Conservation (phyloP, 2,329 filamentous ascomycete genomes). For the Cladosporium oxysporum region DNA sequence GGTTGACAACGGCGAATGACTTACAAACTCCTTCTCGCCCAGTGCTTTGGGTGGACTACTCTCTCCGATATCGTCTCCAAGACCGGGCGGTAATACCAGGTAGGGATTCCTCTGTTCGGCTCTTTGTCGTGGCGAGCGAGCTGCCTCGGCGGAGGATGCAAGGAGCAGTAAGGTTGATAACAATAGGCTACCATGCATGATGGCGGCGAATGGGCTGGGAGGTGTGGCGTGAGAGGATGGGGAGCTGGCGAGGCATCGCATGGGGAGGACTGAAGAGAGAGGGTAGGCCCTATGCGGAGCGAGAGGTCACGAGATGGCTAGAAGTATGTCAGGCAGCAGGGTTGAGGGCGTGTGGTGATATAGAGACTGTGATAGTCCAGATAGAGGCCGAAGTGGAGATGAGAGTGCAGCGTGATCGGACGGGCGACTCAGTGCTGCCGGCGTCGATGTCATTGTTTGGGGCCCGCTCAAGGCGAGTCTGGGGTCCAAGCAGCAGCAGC, state of each 20-base stretch:
- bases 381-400: neutral
- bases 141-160: slow-evolving; percentile 25
- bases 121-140: slow-evolving; percentile 25
- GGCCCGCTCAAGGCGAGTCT: neutral
- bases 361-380: neutral
- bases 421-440: neutral
- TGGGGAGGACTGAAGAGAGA: slow-evolving; percentile 11
- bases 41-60: slow-evolving; percentile 23
- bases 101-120: slow-evolving; percentile 27
- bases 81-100: slow-evolving; percentile 29
- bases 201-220: slow-evolving; percentile 15
- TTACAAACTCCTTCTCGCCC: slow-evolving; percentile 35
- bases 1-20: slow-evolving; percentile 10
- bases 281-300: neutral
- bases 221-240: slow-evolving; percentile 17
- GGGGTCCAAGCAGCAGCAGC: neutral
- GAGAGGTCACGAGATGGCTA: slow-evolving; percentile 6
- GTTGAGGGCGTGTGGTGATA: neutral
- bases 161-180: slow-evolving; percentile 27
- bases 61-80: slow-evolving; percentile 17
- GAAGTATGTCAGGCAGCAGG: slow-evolving; percentile 3
- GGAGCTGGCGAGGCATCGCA: slow-evolving; percentile 28
- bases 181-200: slow-evolving; percentile 28
- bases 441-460: slow-evolving; percentile 18
- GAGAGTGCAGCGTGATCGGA: slow-evolving; percentile 5